A percentile compares a stretch with the other conserved stretches of the same genome.
Conservation (phyloP, 768 basidiomycete genomes). For the Lactarius hatsudake region DNA sequence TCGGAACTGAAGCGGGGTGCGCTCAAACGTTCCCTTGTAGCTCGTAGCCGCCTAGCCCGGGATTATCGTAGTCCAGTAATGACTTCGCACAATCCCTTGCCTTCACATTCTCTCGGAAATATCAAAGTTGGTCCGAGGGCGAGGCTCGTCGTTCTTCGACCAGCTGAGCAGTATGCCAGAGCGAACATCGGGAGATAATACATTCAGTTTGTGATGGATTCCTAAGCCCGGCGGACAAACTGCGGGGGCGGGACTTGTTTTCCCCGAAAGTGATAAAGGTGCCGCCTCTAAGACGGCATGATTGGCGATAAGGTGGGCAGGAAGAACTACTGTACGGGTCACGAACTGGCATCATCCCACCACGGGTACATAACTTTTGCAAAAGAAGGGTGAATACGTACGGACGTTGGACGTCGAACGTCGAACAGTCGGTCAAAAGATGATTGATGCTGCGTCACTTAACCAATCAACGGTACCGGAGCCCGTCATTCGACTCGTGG, state of each 20-base stretch:
- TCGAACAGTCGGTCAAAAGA: neutral
- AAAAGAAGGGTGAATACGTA: neutral
- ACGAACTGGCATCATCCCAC: neutral
- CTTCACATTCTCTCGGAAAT: neutral
- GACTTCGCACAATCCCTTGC: neutral
- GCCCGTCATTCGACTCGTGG: neutral
- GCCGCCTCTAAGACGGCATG: neutral
- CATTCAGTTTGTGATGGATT: neutral
- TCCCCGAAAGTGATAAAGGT: neutral
- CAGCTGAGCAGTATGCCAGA: neutral
- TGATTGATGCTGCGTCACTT: too few species aligned
- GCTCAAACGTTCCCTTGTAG: neutral
- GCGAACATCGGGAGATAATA: neutral
- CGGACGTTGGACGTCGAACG: neutral
- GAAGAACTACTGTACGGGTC: neutral
- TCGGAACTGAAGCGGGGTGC: neutral
- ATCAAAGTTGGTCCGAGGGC: neutral
- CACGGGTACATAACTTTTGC: neutral
- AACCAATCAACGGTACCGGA: neutral
- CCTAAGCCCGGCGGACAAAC: neutral
- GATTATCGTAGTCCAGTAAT: too few species aligned
- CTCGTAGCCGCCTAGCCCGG: neutral
- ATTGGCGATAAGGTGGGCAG: slow-evolving; percentile 1
- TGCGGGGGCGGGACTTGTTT: neutral
- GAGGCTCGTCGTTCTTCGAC: neutral